These are phyloP conservation scores for Juncus effusus DNA, from an alignment of 176 grass and related monocot species.

Conservation along the genomic window DNA sequence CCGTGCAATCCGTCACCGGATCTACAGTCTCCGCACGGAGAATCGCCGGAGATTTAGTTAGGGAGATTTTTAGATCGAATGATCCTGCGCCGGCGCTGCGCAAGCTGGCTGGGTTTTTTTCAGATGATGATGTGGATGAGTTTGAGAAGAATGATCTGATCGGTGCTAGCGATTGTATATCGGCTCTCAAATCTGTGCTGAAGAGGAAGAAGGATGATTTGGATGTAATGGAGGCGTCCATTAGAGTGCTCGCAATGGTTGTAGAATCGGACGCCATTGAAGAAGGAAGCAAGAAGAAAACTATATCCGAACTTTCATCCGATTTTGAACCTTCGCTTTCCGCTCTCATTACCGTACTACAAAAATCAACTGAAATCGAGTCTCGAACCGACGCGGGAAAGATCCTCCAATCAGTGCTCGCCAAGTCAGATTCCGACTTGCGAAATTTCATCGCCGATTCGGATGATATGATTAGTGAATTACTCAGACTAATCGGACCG, in stretches of 20 bases:
- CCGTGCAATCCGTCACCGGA: conserved; percentile 28
- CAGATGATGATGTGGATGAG: conserved; percentile 63
- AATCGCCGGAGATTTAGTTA: conserved; percentile 30
- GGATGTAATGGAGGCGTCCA: conserved; percentile 32
- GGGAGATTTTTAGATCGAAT: conserved; percentile 25
- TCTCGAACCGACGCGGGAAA: conserved; percentile 48
- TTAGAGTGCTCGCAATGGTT: conserved; percentile 46
- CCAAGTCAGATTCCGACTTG: conserved; percentile 13
- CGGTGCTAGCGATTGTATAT: conserved; percentile 37
- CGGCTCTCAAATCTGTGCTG: conserved; percentile 44
- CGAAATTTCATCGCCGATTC: conserved; percentile 33
- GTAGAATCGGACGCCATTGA: conserved; percentile 46
- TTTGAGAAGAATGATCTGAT: conserved; percentile 75
- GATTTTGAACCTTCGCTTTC: conserved; percentile 28
- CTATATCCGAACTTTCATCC: conserved; percentile 26
- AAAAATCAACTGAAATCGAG: conserved; percentile 29
- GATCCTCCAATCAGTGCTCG: conserved; percentile 45
- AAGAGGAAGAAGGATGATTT: conserved; percentile 19
- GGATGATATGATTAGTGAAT: conserved; percentile 42
- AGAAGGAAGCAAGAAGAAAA: conserved; percentile 54
- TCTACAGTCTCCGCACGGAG: conserved; percentile 21
- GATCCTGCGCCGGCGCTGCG: conserved; percentile 39
- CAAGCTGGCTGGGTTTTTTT: conserved; percentile 55
- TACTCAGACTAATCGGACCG: conserved; percentile 52
- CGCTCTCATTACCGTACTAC: conserved; percentile 52